Conservation (phyloP, 2,329 filamentous ascomycete genomes). For the Cordyceps farinosa region DNA sequence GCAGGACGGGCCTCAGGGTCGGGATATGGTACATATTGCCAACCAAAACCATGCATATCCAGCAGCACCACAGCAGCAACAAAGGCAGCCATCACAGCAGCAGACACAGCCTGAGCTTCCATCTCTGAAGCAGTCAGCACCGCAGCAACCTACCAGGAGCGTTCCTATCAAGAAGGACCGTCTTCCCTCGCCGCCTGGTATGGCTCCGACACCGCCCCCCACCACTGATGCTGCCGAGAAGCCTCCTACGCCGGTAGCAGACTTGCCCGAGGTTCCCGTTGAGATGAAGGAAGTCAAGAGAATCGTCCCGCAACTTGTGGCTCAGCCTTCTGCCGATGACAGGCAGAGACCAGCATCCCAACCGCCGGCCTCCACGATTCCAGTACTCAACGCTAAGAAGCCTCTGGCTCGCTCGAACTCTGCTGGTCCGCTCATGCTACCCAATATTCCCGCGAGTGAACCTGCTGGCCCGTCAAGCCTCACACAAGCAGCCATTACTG, state of each 20-base stretch:
- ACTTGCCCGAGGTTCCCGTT: background rate
- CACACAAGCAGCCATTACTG: conserved; percentile 29
- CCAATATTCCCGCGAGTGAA: conserved; percentile 47
- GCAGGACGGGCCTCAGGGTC: conserved; percentile 33
- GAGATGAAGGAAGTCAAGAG: background rate
- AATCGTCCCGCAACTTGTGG: conserved; percentile 1
- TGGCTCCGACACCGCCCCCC: conserved; percentile 37
- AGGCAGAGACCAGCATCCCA: conserved; percentile 15
- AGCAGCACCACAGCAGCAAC: conserved; percentile 21
- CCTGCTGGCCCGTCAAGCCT: conserved; percentile 42
- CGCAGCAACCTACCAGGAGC: conserved; percentile 18
- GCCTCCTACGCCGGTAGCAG: conserved; percentile 26
- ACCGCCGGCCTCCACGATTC: background rate
- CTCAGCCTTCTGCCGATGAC: background rate
- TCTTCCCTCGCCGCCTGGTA: conserved; percentile 24
- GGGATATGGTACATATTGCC: conserved; percentile 35
- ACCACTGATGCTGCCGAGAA: conserved; percentile 38
- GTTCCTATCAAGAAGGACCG: conserved; percentile 23
- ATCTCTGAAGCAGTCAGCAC: conserved; percentile 24
- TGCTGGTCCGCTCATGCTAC: conserved; percentile 35
- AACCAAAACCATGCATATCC: conserved; percentile 32
- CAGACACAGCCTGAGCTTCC: conserved; percentile 26
- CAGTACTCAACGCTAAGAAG: conserved; percentile 21
- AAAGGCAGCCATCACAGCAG: conserved; percentile 2
- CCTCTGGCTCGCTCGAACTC: conserved; percentile 35